phyloP scores from a whole-genome alignment of 495 filamentous ascomycete species.

The Podospora conica region DNA sequence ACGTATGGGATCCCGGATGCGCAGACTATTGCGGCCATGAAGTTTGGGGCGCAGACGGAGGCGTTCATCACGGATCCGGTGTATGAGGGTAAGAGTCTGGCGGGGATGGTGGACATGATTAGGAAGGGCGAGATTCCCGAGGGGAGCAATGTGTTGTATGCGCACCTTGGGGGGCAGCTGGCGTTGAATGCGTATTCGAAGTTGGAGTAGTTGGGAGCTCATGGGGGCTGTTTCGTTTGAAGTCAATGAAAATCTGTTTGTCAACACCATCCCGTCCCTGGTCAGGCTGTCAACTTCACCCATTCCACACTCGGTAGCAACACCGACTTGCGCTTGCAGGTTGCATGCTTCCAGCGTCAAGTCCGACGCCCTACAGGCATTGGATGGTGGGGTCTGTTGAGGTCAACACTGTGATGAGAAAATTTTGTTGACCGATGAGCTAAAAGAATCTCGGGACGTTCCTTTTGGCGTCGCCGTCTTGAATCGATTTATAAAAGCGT shows the following conservation, averaged over 20 bases:
- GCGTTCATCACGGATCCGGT: conserved; percentile 64
- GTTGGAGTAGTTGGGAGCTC: conserved; percentile 9
- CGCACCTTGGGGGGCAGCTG: conserved; percentile 58
- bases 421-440: conserved; percentile 18
- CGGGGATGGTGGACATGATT: conserved; percentile 60
- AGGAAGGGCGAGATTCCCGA: conserved; percentile 45
- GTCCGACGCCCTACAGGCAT: background rate
- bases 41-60: conserved; percentile 54
- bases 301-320: too few relatives aligned
- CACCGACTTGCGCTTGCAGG: background rate
- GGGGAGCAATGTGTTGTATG: conserved; percentile 56
- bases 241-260: background rate
- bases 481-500: background rate
- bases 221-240: background rate
- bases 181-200: conserved; percentile 52
- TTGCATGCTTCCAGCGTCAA: background rate
- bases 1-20: conserved; percentile 54
- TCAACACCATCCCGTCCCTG: background rate
- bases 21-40: conserved; percentile 54
- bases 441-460: conserved; percentile 4
- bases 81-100: conserved; percentile 62
- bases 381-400: background rate
- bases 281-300: too few relatives aligned
- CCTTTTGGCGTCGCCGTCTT: background rate
- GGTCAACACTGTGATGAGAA: conserved; percentile 6